phyloP scores from a whole-genome alignment of 2,329 filamentous ascomycete genomes.

The Neonectria hederae region DNA sequence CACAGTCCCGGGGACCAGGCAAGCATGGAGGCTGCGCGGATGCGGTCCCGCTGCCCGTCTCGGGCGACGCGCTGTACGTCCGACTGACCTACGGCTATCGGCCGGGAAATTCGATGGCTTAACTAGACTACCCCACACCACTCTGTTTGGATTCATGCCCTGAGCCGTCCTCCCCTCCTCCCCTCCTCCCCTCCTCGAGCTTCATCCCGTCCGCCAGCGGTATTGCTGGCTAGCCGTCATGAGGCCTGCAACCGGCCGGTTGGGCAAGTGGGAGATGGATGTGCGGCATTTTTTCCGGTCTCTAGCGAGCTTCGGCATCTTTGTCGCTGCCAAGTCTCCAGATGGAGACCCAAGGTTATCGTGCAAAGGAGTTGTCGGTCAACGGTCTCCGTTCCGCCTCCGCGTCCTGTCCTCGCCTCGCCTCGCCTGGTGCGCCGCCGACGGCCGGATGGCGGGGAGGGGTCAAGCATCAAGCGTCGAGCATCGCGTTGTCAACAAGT shows the following conservation, averaged over 20 bases:
- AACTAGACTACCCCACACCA: slow-evolving; percentile 24
- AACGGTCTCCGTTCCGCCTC: slow-evolving; percentile 10
- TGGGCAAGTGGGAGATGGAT: neutral
- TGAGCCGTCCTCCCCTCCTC: neutral
- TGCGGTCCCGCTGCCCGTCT: slow-evolving; percentile 5
- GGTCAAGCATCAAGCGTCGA: neutral
- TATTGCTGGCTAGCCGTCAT: slow-evolving; percentile 7
- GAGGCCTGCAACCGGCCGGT: slow-evolving; percentile 3
- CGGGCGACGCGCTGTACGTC: slow-evolving; percentile 10
- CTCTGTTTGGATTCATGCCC: neutral
- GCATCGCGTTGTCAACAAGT: neutral
- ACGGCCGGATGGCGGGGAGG: slow-evolving; percentile 12
- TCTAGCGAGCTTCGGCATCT: no score
- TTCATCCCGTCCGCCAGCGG: slow-evolving; percentile 2
- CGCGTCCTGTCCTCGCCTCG: slow-evolving; percentile 1
- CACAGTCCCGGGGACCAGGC: neutral
- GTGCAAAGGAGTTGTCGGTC: neutral
- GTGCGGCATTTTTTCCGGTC: slow-evolving; percentile 22
- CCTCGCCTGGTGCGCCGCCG: slow-evolving; percentile 9
- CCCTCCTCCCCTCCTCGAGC: neutral
- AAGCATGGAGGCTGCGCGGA: neutral
- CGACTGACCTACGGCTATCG: slow-evolving; percentile 11
- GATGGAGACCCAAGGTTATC: slow-evolving; percentile 5
- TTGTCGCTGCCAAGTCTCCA: neutral
- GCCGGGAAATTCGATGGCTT: slow-evolving; percentile 14